Conservation (phyloP, 2,329 filamentous ascomycete genomes). For the Fusarium irregulare region DNA sequence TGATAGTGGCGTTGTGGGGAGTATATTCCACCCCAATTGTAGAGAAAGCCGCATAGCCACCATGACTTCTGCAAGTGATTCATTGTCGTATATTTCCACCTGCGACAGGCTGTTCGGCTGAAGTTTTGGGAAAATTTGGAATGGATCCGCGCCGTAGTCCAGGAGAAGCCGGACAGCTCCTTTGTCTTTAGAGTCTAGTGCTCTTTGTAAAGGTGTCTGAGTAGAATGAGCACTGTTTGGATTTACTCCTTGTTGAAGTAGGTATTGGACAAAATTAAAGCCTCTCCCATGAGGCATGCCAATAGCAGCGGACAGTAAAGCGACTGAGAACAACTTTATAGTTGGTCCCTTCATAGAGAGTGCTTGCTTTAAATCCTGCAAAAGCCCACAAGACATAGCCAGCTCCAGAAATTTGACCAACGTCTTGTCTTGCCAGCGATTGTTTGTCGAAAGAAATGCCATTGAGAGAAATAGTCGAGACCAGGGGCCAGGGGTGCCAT, state of each 20-base stretch:
- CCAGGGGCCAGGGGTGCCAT: background rate
- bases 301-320: background rate
- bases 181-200: fast-evolving
- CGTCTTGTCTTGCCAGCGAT: background rate
- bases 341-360: background rate
- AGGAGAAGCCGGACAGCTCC: background rate
- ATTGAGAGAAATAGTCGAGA: background rate
- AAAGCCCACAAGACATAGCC: background rate
- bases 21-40: fast-evolving
- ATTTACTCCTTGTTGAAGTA: background rate
- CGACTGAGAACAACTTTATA: background rate
- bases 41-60: no score
- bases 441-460: background rate
- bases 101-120: fast-evolving
- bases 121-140: background rate
- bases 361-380: fast-evolving
- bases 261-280: background rate
- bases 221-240: background rate
- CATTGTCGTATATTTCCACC: background rate
- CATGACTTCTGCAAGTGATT: background rate
- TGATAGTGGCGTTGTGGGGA: background rate
- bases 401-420: background rate
- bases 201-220: background rate
- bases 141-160: background rate
- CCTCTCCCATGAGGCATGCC: fast-evolving